phyloP scores from a whole-genome alignment of 768 basidiomycete genomes.

The Auricularia sp. region DNA sequence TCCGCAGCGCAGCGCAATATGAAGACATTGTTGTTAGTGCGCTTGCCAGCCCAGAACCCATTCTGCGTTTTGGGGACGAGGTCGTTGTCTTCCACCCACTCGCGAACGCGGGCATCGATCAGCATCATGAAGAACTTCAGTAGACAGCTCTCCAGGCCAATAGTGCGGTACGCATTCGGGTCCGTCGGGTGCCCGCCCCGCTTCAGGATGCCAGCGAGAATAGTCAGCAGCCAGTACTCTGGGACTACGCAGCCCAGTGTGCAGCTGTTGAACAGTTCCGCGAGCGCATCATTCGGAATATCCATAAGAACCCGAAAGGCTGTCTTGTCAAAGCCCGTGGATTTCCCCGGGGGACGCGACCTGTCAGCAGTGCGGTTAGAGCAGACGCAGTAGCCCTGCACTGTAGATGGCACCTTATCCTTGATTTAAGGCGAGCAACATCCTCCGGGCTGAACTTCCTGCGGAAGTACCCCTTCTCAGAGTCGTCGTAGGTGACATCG shows the following conservation, averaged over 20 bases:
- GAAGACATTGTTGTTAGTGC: slow-evolving; percentile 23
- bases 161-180: slow-evolving; percentile 17
- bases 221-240: slow-evolving; percentile 10
- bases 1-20: slow-evolving; percentile 15
- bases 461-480: neutral
- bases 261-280: slow-evolving; percentile 10
- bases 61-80: slow-evolving; percentile 23
- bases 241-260: slow-evolving; percentile 5
- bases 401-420: neutral
- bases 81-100: slow-evolving; percentile 8
- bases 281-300: slow-evolving; percentile 17
- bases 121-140: slow-evolving; percentile 19
- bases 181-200: slow-evolving; percentile 9
- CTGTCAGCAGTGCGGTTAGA: neutral
- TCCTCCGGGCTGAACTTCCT: neutral
- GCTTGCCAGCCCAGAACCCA: slow-evolving; percentile 19
- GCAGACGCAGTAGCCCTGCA: too few species aligned
- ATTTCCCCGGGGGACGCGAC: neutral
- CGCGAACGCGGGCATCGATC: slow-evolving; percentile 13
- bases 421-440: neutral
- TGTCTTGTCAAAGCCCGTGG: neutral
- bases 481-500: neutral
- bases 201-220: slow-evolving; percentile 14
- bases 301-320: neutral
- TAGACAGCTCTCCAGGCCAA: slow-evolving; percentile 23